Base-by-base conservation (phyloP, 257 asterid species). In the Solanum virginianum region DNA sequence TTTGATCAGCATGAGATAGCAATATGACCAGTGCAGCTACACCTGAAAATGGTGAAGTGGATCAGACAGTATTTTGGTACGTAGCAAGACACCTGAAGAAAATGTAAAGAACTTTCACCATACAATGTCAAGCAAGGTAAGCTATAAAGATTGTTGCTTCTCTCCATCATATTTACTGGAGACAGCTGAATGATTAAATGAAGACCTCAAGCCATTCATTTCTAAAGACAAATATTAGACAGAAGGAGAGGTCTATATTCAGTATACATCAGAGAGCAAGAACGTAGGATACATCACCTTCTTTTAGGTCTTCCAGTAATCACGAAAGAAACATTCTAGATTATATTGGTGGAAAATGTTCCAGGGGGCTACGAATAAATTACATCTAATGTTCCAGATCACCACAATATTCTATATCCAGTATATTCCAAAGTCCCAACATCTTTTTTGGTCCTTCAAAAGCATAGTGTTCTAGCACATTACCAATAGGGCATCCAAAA, bases 11-110 rank as follows among this genome's bases (percentile, higher is more conserved):
- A 60, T 93, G 95, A 88, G 98, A 91, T 88, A 95, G 68, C 88
- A 95, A 90, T 82, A 91, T 87, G 89, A 96, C 94, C 92, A 96
- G 86, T 86, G 99, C 98, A 84, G 83, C 90, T 69, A 91, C 95
- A 85, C 95, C 98, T 96, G 95, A 77, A 49, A 77, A 26, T 8
- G 24, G 45, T 14, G 63, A 24, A 24, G 45, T 49, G 57, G 41
- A 51, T 49, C 45, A 77, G 45, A 51, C 14, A 51, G 45, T 75
- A 77, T 49, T 77, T 75, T 26, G 12, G 82, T 51, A 51, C 1
- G 3, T 22, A 75, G n/a, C 62, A 75, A 49, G 62, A 75, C 13
- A 9, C 62, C 82, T 22, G 15, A 45, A 75, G 24, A 24, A 75
- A 75, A 22, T 49, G 24, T 51, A 32, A 24, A 75, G 24, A 77